Evolutionary conservation across 179 eudicot species (phyloP), one percentile per base, ranked within the genome.

Genomic region (Amaranthus tricolor): DNA sequence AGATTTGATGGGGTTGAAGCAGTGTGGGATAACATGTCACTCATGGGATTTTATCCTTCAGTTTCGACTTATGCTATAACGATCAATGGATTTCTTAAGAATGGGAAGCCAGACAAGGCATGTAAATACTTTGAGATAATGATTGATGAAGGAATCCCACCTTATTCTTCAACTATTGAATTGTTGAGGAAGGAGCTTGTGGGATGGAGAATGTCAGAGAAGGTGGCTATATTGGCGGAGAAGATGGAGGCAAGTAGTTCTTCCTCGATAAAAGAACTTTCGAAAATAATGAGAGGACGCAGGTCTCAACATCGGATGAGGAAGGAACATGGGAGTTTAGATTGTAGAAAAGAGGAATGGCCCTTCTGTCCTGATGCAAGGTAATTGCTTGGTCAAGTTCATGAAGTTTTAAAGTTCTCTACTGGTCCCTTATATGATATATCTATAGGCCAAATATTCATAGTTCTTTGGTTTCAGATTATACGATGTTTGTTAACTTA

Each of bases 131-230:
- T 92, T 65, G 97, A 92, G 79, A 86, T 72, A 73, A 94, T 94
- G 98, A 80, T 94, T 65, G 98, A 94, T 80, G 97, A 92, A 80
- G 97, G 98, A 68, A 80, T 92, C 71, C 97, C 98, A 6, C 98
- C 96, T 14, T 92, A 89, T 72, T 17, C 80, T 73, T 76, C 88
- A 11, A 94, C 98, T 5, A 84, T 90, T 62, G 94, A 86, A 55
- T 8, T 82, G 75, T 83, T 92, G 88, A 90, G 93, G 77, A 90
- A 92, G 49, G 79, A 87, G 72, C 84, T 94, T 6, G 56, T 89
- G n/a, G 91, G 96, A 48, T 78, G 81, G 65, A 96, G 98, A 9
- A 79, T 88, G 51, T 66, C 86, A 60, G 94, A 86, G 53, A 79
- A 75, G 70, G 77, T 81, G 31, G 89, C 84, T 20, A 85, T 90